Evolutionary conservation across 331 rosid species (phyloP).

Genomic region (Malus hybrid): DNA sequence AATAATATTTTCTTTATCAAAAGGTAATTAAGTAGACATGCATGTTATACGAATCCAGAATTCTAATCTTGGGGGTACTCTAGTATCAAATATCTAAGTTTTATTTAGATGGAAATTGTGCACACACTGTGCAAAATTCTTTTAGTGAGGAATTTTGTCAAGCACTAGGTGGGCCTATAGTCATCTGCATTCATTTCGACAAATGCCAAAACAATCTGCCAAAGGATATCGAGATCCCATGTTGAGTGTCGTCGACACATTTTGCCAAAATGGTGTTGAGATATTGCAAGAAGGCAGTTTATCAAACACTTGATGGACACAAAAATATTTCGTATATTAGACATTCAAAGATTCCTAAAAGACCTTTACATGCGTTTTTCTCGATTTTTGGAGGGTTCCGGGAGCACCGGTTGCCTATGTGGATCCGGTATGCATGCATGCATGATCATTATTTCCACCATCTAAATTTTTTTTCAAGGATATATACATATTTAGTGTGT

Average conservation of each 20-base stretch:
- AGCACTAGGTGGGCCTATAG: background rate
- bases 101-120: too few relatives aligned
- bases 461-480: background rate
- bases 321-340: too few relatives aligned
- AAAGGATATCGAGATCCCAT: background rate
- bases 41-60: too few relatives aligned
- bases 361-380: background rate
- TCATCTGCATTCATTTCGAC: background rate
- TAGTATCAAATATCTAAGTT: too few relatives aligned
- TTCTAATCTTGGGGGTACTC: background rate
- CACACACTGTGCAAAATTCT: too few relatives aligned
- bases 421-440: too few relatives aligned
- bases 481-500: background rate
- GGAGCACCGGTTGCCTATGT: background rate
- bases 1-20: background rate
- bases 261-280: background rate
- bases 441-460: background rate
- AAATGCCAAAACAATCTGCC: background rate
- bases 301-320: background rate
- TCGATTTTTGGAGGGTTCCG: background rate
- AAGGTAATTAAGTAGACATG: background rate
- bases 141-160: too few relatives aligned
- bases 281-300: background rate
- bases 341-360: background rate
- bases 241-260: background rate